Conservation (phyloP, 192 early-diverging fungal species). For the Oehlia diaphana region DNA sequence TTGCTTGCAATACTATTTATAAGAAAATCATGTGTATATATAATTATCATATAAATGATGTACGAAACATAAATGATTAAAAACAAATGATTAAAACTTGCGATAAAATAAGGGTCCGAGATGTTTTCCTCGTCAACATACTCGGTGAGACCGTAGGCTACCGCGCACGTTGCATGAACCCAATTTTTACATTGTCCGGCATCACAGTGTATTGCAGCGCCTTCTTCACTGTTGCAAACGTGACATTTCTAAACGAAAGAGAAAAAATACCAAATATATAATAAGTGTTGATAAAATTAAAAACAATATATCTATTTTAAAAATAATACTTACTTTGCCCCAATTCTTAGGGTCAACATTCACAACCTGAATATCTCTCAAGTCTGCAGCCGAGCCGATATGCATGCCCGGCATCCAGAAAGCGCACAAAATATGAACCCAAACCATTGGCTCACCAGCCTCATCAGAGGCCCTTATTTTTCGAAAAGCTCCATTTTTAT, state of each 20-base stretch:
- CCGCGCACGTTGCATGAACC: slow-evolving; percentile 52
- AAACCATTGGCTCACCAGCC: slow-evolving; percentile 29
- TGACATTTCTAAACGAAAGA: slow-evolving; percentile 39
- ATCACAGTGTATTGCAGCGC: slow-evolving; percentile 51
- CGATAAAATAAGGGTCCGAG: slow-evolving; percentile 52
- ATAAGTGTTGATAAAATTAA: too few species aligned
- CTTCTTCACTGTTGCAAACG: slow-evolving; percentile 43
- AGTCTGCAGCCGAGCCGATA: slow-evolving; percentile 37
- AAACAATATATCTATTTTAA: background rate
- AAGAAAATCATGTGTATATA: background rate
- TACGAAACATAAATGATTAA: background rate
- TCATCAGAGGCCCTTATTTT: slow-evolving; percentile 36
- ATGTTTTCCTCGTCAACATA: slow-evolving; percentile 46
- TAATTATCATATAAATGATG: background rate
- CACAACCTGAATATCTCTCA: slow-evolving; percentile 41
- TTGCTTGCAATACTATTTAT: background rate
- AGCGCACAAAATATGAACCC: slow-evolving; percentile 53
- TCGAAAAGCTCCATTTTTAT: slow-evolving; percentile 48
- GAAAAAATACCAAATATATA: too few species aligned
- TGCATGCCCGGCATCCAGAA: slow-evolving; percentile 52
- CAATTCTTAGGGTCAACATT: slow-evolving; percentile 50
- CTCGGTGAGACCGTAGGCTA: slow-evolving; percentile 44
- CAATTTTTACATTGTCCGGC: slow-evolving; percentile 49
- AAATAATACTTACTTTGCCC: slow-evolving; percentile 38
- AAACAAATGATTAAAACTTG: background rate